Evolutionary conservation across 176 grass and related monocot species (phyloP).

Genomic region (Oryza nivara): DNA sequence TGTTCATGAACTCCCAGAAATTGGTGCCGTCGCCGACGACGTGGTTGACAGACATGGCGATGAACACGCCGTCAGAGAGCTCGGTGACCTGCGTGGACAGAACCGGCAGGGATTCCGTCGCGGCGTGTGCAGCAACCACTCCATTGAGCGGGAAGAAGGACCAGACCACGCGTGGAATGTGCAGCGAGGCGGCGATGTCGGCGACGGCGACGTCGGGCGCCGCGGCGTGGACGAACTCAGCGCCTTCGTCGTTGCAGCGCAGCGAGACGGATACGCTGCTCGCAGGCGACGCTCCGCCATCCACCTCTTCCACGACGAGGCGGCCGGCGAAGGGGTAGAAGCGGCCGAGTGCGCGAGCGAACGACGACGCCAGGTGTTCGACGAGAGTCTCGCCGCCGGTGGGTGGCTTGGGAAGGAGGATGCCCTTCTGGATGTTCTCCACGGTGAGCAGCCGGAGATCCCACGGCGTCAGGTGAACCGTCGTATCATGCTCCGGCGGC

Average conservation of each 20-base stretch:
- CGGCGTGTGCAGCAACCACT: slow-evolving; percentile 22
- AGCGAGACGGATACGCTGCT: background rate
- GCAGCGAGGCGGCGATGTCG: slow-evolving; percentile 27
- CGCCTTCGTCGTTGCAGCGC: slow-evolving; percentile 33
- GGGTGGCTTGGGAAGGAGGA: slow-evolving; percentile 33
- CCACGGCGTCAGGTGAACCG: slow-evolving; percentile 25
- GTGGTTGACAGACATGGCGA: slow-evolving; percentile 47
- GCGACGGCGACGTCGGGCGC: slow-evolving; percentile 30
- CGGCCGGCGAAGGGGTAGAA: slow-evolving; percentile 64
- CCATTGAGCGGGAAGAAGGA: background rate
- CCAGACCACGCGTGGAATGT: background rate
- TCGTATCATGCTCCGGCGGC: background rate
- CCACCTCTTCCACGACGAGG: background rate
- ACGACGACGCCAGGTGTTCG: slow-evolving; percentile 13
- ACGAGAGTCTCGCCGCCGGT: background rate
- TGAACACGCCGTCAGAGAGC: slow-evolving; percentile 43
- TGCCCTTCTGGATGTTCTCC: slow-evolving; percentile 29
- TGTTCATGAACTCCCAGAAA: slow-evolving; percentile 46
- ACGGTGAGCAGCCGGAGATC: slow-evolving; percentile 34
- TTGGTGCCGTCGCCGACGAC: slow-evolving; percentile 20
- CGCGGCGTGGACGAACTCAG: slow-evolving; percentile 57
- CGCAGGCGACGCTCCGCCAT: background rate
- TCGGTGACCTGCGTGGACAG: slow-evolving; percentile 36
- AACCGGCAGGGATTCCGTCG: background rate
- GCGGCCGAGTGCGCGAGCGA: slow-evolving; percentile 30